Base-by-base conservation (phyloP, 2,329 filamentous ascomycete species). In the Davidsoniella eucalypti region DNA sequence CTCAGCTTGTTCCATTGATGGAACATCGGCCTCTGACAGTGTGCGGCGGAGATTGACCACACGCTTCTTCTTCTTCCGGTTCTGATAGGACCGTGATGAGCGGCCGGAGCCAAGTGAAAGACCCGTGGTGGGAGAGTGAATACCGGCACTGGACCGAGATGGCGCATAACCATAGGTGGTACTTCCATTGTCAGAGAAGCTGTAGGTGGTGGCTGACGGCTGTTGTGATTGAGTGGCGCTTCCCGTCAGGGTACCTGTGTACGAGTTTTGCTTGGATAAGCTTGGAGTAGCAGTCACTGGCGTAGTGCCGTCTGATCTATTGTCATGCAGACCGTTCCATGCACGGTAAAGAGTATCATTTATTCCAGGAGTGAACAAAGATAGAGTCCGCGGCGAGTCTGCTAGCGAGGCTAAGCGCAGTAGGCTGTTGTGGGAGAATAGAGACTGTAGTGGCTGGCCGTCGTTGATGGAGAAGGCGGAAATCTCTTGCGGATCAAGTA, bases 351-450 rank as follows among this genome's bases (percentile, higher is more conserved):
- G 82, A 3, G 86, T 85, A 63, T 96, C 87, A 48, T 78, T 72
- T 52, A 96, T 90, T n/a, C 82, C 79, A 0, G 90, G 87, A 1
- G 90, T 95, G 61, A 94, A 94, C 0, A 96, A 70, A 4, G 88
- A 94, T 33, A 96, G 67, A 0, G 92, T 96, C 44, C 85, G 80
- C 58, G 96, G 87, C 2, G 87, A 94, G 59, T 94, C 84, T 3
- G 79, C 87, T 52, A 98, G 69, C 0, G 86, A 78, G 21, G 84
- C 86, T 10, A 98, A 70, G 47, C 85, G 82, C 21, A 94, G 67
- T 37, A 96, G 69, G 58, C 94, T 96, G 72, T 94, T 94, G 61
- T 94, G 87, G 0, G 90, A 96, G 63, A 98, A 96, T 5, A 94
- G 74, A 0, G 87, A 87, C 62, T 94, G 87, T 17, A 83, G 78